A percentile compares a stretch with the other conserved stretches of the same genome.
phyloP scores from a whole-genome alignment of 2,329 filamentous ascomycete genomes.

The Dryadomyces quercivorus region DNA sequence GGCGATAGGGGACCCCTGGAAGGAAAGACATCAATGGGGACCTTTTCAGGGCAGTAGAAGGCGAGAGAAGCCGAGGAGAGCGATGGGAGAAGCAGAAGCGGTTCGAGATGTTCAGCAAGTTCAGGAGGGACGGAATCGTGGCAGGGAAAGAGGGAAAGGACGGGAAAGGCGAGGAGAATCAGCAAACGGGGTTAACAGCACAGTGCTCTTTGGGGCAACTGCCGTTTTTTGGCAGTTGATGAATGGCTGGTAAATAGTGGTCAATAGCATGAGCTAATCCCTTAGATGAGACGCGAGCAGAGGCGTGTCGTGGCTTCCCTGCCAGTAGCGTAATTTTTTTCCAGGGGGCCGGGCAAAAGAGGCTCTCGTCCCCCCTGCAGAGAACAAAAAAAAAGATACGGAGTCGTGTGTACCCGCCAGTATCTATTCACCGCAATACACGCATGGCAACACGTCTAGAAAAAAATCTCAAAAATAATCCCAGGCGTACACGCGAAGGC shows the following conservation, averaged over 20 bases:
- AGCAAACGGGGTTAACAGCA: background rate
- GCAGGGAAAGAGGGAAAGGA: background rate
- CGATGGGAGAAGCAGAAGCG: background rate
- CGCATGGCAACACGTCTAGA: background rate
- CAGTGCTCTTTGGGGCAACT: background rate
- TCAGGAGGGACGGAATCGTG: background rate
- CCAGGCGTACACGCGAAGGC: background rate
- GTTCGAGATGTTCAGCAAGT: background rate
- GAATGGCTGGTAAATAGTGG: background rate
- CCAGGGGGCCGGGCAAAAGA: background rate
- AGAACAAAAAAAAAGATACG: background rate
- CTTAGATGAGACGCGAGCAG: constrained; percentile 7
- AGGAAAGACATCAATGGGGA: constrained; percentile 10
- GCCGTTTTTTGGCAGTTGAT: constrained; percentile 1
- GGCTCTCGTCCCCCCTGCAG: background rate
- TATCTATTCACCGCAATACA: no score
- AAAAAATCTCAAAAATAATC: background rate
- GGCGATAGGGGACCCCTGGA: constrained; percentile 10
- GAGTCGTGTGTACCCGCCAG: no score
- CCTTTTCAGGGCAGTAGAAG: background rate
- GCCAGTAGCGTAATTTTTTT: background rate
- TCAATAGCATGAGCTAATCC: background rate
- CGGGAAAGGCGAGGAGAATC: background rate
- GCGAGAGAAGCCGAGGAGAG: background rate
- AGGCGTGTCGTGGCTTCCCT: constrained; percentile 8